Base-by-base conservation (phyloP, 441 rosid genomes). In the Arabidopsis lyrata region DNA sequence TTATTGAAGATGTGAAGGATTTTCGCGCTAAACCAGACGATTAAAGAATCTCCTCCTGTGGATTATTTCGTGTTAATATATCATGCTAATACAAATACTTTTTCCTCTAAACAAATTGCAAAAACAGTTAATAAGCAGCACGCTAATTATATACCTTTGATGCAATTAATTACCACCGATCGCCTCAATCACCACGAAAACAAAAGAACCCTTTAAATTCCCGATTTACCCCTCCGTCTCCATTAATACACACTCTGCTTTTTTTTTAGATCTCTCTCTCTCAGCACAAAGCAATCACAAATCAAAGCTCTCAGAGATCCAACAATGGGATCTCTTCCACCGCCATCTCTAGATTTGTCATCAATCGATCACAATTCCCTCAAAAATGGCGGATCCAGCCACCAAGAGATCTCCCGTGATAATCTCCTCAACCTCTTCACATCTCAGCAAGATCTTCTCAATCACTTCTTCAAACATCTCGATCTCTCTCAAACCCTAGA, bases 391-490 rank as follows among this genome's bases (percentile, higher is more conserved):
- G 75, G 36, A 22, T 58, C 72, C 0, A 52, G 47, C 35, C 52
- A 39, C 5, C 20, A 15, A 65, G 69, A 74, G 29, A 78, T 92
- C 73, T 90, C 91, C 64, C 78, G 81, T 35, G 70, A 81, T 5
- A 82, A 84, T 80, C 96, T 95, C 52, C 81, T 86, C 52, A 45
- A 70, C 44, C 98, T 95, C 80, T 95, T 95, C 92, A 88, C 80
- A 77, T 83, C 97, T 38, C 99, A 95, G 34, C 98, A 95, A 74
- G 83, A 83, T 78, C 95, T 89, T 77, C 95, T 95, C 73, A 91
- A 95, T 61, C 81, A 81, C 89, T 95, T 95, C 82, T 95, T 95
- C 87, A 84, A 83, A 7, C 81, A 91, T 79, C 97, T 93, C 53
- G 84, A 87, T 63, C 83, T 93, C 75, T 66, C 96, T n/a, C 95